Percentiles rank a stretch among this genome's conserved stretches.
Evolutionary conservation across 2,329 filamentous ascomycete species (phyloP).

Genomic region (Pyrenochaeta sp.): DNA sequence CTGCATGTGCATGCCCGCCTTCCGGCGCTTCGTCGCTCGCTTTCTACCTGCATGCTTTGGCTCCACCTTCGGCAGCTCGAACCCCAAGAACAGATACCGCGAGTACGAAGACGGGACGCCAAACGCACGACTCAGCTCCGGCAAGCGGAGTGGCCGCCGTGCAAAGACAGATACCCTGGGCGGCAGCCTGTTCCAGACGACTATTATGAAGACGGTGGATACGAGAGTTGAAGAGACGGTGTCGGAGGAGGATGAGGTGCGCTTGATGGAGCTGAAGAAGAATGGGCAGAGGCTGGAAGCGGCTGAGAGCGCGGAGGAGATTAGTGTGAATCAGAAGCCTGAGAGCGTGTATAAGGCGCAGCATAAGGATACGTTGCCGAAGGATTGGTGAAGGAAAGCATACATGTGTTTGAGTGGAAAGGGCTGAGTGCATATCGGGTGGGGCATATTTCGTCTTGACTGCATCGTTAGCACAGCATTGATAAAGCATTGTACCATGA

Average conservation of each 20-base stretch:
- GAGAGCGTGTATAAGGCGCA: conserved; percentile 2
- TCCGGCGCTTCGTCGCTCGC: conserved; percentile 22
- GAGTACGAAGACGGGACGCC: conserved; percentile 1
- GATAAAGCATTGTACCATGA: no score
- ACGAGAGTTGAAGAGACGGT: conserved; percentile 3
- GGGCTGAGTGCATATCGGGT: no score
- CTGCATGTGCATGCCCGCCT: conserved; percentile 24
- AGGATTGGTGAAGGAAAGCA: not conserved
- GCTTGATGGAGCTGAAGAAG: conserved; percentile 6
- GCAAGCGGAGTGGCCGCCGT: not conserved
- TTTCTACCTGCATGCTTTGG: conserved; percentile 42
- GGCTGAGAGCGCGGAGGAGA: not conserved
- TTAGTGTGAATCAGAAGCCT: not conserved
- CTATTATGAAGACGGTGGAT: conserved; percentile 13
- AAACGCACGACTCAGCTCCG: not conserved
- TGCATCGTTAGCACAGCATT: no score
- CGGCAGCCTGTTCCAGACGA: conserved; percentile 12
- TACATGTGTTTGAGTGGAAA: no score
- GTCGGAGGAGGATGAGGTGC: conserved; percentile 9
- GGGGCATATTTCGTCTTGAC: no score
- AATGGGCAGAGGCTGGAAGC: not conserved
- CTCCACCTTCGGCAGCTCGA: not conserved
- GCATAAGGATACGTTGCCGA: conserved; percentile 1
- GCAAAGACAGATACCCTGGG: conserved; percentile 6
- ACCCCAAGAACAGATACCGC: not conserved